A percentile compares a stretch with the other conserved stretches of the same genome.
phyloP scores from a whole-genome alignment of 345 rosid genomes.

The Euphorbia peplus region DNA sequence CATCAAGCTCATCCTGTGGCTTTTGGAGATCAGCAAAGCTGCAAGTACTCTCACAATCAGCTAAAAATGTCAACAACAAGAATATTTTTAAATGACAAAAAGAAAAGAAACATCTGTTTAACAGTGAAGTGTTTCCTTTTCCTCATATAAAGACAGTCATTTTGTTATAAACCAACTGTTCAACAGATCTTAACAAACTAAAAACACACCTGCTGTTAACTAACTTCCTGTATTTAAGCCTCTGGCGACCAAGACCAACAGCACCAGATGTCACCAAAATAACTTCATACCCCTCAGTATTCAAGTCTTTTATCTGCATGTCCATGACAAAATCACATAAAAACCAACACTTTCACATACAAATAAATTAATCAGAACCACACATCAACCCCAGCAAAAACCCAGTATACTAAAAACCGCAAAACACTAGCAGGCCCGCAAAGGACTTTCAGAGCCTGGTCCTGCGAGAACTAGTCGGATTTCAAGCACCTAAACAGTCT shows the following conservation, averaged over 20 bases:
- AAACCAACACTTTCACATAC: not conserved
- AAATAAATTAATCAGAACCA: not conserved
- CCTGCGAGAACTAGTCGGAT: too few relatives aligned
- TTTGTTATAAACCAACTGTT: not conserved
- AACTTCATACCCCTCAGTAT: slow-evolving; percentile 75
- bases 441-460: too few relatives aligned
- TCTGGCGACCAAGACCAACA: slow-evolving; percentile 95
- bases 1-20: slow-evolving; percentile 84
- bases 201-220: slow-evolving; percentile 82
- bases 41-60: slow-evolving; percentile 8
- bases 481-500: too few relatives aligned
- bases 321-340: not conserved
- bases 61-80: not conserved
- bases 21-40: slow-evolving; percentile 98
- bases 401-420: too few relatives aligned
- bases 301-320: slow-evolving; percentile 81
- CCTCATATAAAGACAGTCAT: not conserved
- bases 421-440: too few relatives aligned
- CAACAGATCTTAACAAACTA: not conserved
- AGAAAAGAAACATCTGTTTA: not conserved
- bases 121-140: not conserved
- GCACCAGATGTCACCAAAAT: slow-evolving; percentile 95
- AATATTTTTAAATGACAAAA: not conserved
- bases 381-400: not conserved
- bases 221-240: slow-evolving; percentile 80